Percentiles rank a stretch among this genome's conserved stretches.
Conservation (phyloP, 441 rosid species). For the Melastoma candidum region DNA sequence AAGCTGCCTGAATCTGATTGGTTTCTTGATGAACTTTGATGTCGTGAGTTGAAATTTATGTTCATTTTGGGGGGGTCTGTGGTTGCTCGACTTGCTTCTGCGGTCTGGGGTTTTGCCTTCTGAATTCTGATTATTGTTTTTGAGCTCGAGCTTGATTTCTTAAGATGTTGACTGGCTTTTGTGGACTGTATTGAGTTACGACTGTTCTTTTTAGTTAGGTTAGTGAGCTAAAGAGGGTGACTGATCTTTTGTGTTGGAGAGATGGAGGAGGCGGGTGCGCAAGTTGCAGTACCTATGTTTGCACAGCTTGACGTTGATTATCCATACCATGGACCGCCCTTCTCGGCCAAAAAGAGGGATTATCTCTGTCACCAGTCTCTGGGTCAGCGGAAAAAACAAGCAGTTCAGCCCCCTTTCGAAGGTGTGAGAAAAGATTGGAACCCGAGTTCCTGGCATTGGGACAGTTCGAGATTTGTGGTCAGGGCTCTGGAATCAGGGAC, state of each 20-base stretch:
- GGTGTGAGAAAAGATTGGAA: constrained; percentile 47
- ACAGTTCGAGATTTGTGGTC: constrained; percentile 51
- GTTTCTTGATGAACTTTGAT: background rate
- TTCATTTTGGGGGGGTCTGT: background rate
- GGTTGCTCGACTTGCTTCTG: constrained; percentile 2
- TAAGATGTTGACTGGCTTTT: background rate
- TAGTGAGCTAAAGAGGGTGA: background rate
- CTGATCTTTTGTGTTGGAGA: constrained; percentile 5
- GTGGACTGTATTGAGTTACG: background rate
- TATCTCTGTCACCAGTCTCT: constrained; percentile 36
- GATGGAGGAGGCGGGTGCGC: constrained; percentile 80
- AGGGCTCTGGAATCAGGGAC: constrained; percentile 36
- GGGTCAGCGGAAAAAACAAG: constrained; percentile 24
- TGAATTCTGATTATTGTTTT: background rate
- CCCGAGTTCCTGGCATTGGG: constrained; percentile 78
- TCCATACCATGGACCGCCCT: constrained; percentile 28
- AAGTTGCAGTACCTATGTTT: constrained; percentile 52
- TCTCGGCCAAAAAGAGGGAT: constrained; percentile 56
- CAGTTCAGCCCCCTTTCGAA: constrained; percentile 8
- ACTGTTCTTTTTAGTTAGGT: constrained; percentile 2
- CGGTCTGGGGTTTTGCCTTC: background rate
- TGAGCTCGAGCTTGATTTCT: background rate
- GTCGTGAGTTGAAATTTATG: background rate
- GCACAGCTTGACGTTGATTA: constrained; percentile 42
- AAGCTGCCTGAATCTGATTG: constrained; percentile 6